These are phyloP conservation scores for Megacollybia marginata DNA, from an alignment of 768 basidiomycete species.

Conservation along the genomic window DNA sequence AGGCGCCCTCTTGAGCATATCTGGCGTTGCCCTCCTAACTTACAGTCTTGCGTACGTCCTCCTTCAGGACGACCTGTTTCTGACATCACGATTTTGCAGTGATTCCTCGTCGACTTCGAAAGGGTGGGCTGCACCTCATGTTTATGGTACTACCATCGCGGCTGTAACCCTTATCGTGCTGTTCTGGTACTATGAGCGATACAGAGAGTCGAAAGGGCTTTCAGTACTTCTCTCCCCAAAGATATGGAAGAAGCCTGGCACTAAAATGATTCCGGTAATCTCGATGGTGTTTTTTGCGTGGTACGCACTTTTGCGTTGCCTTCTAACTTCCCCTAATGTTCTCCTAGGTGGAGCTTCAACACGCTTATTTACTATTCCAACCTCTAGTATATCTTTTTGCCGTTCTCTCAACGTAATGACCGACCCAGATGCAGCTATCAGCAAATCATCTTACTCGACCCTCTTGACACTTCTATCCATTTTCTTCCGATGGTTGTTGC, in stretches of 20 bases:
- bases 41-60: conserved; percentile 18
- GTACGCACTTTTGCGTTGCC: not conserved
- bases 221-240: conserved; percentile 19
- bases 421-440: conserved; percentile 16
- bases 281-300: conserved; percentile 18
- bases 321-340: not conserved
- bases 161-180: conserved; percentile 14
- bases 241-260: conserved; percentile 18
- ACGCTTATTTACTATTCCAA: conserved; percentile 18
- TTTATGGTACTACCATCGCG: conserved; percentile 13
- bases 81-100: conserved; percentile 3
- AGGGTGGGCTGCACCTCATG: conserved; percentile 20
- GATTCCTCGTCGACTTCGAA: conserved; percentile 15
- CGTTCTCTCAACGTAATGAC: not conserved
- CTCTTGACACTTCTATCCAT: conserved; percentile 23
- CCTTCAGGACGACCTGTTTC: not conserved
- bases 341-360: conserved; percentile 19
- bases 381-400: conserved; percentile 10
- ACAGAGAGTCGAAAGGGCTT: conserved; percentile 11
- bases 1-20: conserved; percentile 18
- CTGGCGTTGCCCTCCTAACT: conserved; percentile 19
- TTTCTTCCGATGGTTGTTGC: conserved; percentile 26
- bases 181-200: conserved; percentile 16
- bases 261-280: conserved; percentile 17
- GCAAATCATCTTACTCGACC: conserved; percentile 19